Evolutionary conservation across 2,329 filamentous ascomycete species (phyloP), one percentile per base, ranked within the genome.

Genomic region (Colletotrichum tamarilloi): DNA sequence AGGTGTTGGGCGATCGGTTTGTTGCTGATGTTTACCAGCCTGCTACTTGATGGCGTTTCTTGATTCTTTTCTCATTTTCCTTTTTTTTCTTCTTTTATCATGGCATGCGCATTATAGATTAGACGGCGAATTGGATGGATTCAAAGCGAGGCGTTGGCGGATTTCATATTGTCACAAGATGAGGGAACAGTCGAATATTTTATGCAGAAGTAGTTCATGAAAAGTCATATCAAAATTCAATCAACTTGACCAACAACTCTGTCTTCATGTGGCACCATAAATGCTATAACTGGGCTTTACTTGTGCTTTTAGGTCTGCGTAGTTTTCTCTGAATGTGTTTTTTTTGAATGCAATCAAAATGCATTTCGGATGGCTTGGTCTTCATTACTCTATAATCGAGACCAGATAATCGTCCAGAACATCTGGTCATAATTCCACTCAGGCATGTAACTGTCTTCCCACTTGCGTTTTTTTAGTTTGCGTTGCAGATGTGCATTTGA

Each of bases 1-100:
- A 72, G 35, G 55, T 35, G 19, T n/a, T 74, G 63, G 72, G 72
- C 9, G 72, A 74, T 28, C 68, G 72, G 8, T 74, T 74, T 8
- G 30, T 64, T 30, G 72, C 72, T 24, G 72, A 74, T 60, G 64
- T 74, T 60, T 74, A 74, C 11, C 68, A 74, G 49, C 68, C 72
- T 65, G 72, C 72, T 22, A 72, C 58, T 12, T 74, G 64, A 63
- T 14, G 22, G 3, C 11, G n/a, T 55, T 42, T 16, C 4, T n/a
- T 3, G 24, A 2, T 16, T n/a, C 16, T 24, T 5, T 16, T 14
- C 53, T 9, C 1, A 8, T n/a, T 38, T 28, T 7, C 1, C 24
- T 46, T 8, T 22, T n/a, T 9, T 9, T 4, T 5, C 5, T 19
- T 5, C 24, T 16, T 38, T 1, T 22, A 3, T 14, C 38, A 19